phyloP scores from a whole-genome alignment of 2,329 filamentous ascomycete genomes.

The Pyricularia grisea region DNA sequence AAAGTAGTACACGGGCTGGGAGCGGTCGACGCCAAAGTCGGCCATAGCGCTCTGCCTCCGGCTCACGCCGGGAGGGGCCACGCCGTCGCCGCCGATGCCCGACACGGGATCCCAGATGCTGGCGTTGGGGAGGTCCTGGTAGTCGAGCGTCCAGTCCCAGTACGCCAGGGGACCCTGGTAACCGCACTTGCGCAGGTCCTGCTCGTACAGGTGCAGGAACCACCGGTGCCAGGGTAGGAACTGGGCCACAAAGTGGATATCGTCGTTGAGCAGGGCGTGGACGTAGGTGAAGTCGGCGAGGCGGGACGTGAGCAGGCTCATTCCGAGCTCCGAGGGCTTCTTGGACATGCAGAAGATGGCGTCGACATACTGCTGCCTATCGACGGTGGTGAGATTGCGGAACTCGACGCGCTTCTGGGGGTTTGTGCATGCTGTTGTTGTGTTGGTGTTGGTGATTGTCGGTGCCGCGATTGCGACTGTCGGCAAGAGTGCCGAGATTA shows the following conservation, averaged over 20 bases:
- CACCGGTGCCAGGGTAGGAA: slow-evolving; percentile 32
- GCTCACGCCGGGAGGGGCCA: not conserved
- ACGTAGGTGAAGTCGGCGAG: slow-evolving; percentile 31
- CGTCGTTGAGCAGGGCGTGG: not conserved
- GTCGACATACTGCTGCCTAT: slow-evolving; percentile 4
- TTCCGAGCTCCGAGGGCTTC: slow-evolving; percentile 38
- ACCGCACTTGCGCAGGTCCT: slow-evolving; percentile 24
- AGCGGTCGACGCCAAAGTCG: not conserved
- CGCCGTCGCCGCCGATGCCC: slow-evolving; percentile 2
- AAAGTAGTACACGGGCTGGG: not conserved
- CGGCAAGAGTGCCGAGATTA: not conserved
- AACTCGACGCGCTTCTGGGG: slow-evolving; percentile 4
- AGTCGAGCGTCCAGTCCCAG: slow-evolving; percentile 28
- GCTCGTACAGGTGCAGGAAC: slow-evolving; percentile 25
- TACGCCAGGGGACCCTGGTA: slow-evolving; percentile 25
- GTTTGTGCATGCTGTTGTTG: slow-evolving; percentile 3
- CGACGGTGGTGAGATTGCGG: slow-evolving; percentile 3
- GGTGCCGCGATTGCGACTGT: not conserved
- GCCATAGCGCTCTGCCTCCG: not conserved
- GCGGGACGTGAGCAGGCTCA: slow-evolving; percentile 4
- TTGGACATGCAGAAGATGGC: slow-evolving; percentile 5
- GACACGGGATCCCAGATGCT: not conserved
- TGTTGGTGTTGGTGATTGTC: not conserved
- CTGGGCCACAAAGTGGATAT: slow-evolving; percentile 11
- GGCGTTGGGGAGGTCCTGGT: slow-evolving; percentile 16